These are phyloP conservation scores for Populus trichocarpa DNA, from an alignment of 441 rosid species.

Conservation along the genomic window DNA sequence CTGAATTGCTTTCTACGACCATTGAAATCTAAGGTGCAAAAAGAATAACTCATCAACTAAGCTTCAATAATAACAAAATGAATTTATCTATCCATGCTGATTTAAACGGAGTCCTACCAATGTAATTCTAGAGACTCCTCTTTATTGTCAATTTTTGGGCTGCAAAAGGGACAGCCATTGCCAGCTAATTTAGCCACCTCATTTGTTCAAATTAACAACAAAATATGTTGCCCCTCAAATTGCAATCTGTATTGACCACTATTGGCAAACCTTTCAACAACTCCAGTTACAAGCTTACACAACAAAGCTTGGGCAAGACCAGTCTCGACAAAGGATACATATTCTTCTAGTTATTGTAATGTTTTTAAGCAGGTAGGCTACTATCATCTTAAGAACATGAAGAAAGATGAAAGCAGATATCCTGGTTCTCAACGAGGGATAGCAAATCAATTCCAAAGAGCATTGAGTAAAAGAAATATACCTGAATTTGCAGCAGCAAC, in stretches of 20 bases:
- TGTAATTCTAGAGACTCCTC: background rate
- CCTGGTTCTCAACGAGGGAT: too few species aligned
- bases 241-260: background rate
- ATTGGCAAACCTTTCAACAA: background rate
- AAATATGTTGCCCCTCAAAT: background rate
- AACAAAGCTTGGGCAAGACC: background rate
- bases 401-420: too few species aligned
- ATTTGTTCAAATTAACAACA: background rate
- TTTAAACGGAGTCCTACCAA: background rate
- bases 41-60: background rate
- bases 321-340: too few species aligned
- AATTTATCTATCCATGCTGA: background rate
- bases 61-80: background rate
- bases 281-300: background rate
- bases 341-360: too few species aligned
- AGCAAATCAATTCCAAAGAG: too few species aligned
- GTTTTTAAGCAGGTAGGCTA: too few species aligned
- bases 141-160: background rate
- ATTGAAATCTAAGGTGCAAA: constrained; percentile 5
- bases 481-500: too few species aligned
- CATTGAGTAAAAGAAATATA: too few species aligned
- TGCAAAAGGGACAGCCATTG: background rate
- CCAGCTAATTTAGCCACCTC: background rate
- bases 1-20: background rate
- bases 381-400: too few species aligned